Evolutionary conservation across 192 early-diverging fungal species (phyloP).

Genomic region (Coemansia erecta): DNA sequence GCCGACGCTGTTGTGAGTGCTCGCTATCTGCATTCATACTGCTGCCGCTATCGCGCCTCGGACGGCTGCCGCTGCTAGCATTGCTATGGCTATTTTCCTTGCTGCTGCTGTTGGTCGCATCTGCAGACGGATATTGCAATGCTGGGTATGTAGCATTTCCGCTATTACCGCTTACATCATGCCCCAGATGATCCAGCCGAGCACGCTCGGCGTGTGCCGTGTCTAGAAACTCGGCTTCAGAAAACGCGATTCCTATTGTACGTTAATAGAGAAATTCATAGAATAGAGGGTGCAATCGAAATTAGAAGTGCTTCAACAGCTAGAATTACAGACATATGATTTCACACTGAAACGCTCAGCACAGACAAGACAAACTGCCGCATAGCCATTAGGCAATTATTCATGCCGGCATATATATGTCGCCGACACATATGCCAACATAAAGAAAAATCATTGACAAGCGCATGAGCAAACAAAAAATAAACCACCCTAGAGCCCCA

Average conservation of each 20-base stretch:
- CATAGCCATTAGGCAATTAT: not conserved
- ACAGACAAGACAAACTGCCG: not conserved
- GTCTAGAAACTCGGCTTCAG: slow-evolving; percentile 35
- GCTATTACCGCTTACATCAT: not conserved
- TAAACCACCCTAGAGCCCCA: too few relatives aligned
- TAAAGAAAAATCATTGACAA: not conserved
- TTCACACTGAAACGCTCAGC: slow-evolving; percentile 1
- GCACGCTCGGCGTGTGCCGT: slow-evolving; percentile 34
- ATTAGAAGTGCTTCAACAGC: not conserved
- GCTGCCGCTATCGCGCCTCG: too few relatives aligned
- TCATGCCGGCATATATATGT: too few relatives aligned
- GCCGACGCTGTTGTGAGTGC: slow-evolving; percentile 1
- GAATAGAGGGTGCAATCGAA: not conserved
- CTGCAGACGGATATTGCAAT: not conserved
- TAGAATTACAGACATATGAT: slow-evolving; percentile 10
- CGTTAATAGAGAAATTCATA: not conserved
- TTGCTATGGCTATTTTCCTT: not conserved
- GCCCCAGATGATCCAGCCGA: slow-evolving; percentile 12
- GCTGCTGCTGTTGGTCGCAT: not conserved
- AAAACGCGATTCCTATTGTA: slow-evolving; percentile 38
- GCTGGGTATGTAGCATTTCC: not conserved
- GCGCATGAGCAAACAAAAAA: not conserved
- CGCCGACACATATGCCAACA: not conserved
- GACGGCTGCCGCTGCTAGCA: slow-evolving; percentile 1
- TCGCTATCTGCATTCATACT: not conserved